Percentiles rank a stretch among this genome's conserved stretches.
Conservation (phyloP, 2,329 filamentous ascomycete species). For the Pestalotiopsis sp. region DNA sequence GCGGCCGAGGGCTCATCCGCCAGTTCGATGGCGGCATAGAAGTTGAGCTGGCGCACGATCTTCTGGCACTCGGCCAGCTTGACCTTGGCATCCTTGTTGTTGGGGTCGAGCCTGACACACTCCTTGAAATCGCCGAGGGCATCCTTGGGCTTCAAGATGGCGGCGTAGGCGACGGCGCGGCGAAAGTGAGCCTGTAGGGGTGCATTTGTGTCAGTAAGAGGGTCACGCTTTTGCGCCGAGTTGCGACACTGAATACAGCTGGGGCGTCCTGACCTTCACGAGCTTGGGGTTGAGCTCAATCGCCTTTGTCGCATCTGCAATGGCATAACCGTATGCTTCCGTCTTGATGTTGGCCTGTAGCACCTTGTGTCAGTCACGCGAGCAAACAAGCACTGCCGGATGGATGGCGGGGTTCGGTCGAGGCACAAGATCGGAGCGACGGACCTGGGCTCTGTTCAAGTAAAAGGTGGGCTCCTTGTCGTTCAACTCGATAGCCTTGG, state of each 20-base stretch:
- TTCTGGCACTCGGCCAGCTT: constrained; percentile 94
- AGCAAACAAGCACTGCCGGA: constrained; percentile 33
- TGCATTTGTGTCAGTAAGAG: neutral
- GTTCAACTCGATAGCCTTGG: constrained; percentile 83
- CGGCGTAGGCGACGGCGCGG: constrained; percentile 86
- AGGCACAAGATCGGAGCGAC: constrained; percentile 28
- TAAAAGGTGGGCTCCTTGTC: constrained; percentile 86
- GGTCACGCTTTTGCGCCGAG: neutral
- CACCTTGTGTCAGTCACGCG: constrained; percentile 48
- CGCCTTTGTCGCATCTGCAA: constrained; percentile 87
- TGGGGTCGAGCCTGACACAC: constrained; percentile 83
- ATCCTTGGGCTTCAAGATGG: constrained; percentile 85
- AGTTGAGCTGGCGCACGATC: constrained; percentile 87
- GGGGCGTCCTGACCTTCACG: constrained; percentile 67
- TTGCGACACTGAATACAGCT: neutral
- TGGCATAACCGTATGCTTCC: constrained; percentile 91
- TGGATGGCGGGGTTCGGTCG: neutral
- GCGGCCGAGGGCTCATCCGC: constrained; percentile 90
- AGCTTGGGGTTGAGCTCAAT: constrained; percentile 87
- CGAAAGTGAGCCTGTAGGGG: constrained; percentile 81
- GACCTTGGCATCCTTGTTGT: constrained; percentile 86
- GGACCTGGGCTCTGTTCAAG: constrained; percentile 91
- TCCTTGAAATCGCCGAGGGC: constrained; percentile 91
- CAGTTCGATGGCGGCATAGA: constrained; percentile 93
- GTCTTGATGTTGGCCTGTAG: constrained; percentile 88